phyloP scores from a whole-genome alignment of 2,329 filamentous ascomycete genomes.

The Clathrospora elynae region DNA sequence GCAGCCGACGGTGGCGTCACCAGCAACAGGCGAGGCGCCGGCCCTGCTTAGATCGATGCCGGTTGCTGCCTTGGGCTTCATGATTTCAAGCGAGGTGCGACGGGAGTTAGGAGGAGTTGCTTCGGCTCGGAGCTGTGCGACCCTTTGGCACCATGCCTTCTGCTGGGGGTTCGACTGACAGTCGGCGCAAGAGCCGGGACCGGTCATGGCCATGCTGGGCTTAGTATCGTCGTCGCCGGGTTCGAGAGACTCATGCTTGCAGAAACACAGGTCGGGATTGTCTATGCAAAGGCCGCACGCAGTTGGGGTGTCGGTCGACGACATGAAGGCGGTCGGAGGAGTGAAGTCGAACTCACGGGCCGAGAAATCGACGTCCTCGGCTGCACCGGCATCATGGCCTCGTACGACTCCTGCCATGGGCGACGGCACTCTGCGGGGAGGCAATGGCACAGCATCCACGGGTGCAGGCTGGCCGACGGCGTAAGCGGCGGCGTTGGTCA shows the following conservation, averaged over 20 bases:
- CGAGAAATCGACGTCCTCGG: conserved; percentile 11
- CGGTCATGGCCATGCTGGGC: conserved; percentile 14
- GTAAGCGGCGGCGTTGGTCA: conserved; percentile 28
- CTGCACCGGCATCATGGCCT: conserved; percentile 6
- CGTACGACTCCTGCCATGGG: conserved; percentile 26
- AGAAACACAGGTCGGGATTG: conserved; percentile 39
- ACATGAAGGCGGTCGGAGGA: conserved; percentile 29
- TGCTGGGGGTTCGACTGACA: conserved; percentile 45
- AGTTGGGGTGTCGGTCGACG: conserved; percentile 20
- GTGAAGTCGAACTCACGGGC: conserved; percentile 46
- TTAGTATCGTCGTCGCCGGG: conserved; percentile 14
- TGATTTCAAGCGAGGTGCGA: conserved; percentile 28
- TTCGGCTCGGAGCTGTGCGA: conserved; percentile 36
- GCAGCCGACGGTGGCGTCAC: conserved; percentile 39
- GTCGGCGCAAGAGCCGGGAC: conserved; percentile 44
- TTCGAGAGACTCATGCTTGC: conserved; percentile 29
- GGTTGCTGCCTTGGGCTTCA: conserved; percentile 37
- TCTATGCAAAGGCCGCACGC: conserved; percentile 44
- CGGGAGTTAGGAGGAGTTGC: conserved; percentile 25
- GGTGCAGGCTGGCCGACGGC: conserved; percentile 12
- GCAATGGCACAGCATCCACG: conserved; percentile 29
- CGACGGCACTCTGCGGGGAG: conserved; percentile 9
- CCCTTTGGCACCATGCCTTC: conserved; percentile 43
- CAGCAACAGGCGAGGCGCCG: conserved; percentile 17
- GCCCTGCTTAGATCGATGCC: conserved; percentile 24